Base-by-base conservation (phyloP, 805 yeast species). In the Wickerhamomyces chambardii region DNA sequence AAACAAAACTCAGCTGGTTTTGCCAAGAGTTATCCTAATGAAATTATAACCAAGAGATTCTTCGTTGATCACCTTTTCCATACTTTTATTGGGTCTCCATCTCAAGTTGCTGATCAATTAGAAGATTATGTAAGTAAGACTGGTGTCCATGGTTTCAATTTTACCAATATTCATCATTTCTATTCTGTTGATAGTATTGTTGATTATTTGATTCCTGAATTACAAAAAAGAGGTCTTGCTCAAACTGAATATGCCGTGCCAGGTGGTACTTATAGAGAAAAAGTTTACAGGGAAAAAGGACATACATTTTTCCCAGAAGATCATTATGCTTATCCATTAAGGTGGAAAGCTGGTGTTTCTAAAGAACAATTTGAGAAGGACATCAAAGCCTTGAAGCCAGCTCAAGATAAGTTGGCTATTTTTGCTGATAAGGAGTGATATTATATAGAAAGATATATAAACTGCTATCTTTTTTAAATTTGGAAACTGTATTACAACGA, bases 71-170 rank as follows among this genome's bases (percentile, higher is more conserved):
- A 45, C 25, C 51, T 49, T 28, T 54, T 55, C 16, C 45, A 38
- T 32, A 14, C 43, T 26, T 19, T 33, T 25, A 19, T 29, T 29
- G 67, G 67, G 4, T 49, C 58, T 22, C 46, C 63, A 4, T 32
- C 39, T 26, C 55, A 54, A 30, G 64, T 63, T 17, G 64, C 64
- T 8, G 63, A 63, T 38, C 50, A 56, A 32, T 46, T 62, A 28
- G 62, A 59, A 38, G 38, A 47, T 33, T 62, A 66, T 66, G 60
- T 57, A 7, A 61, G 59, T 14, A 44, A 46, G 11, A 50, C 60
- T 11, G 62, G 53, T 29, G 53, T 62, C 15, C 68, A 62, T 36
- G 67, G 67, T 2, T 62, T 63, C 44, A 62, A 62, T 36, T 47
- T 62, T 30, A 55, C 61, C 5, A 55, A 61, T 37, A 53, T 61